Evolutionary conservation across 345 rosid genomes (phyloP), one percentile per base, ranked within the genome.

Genomic region (Eucalyptus leucophloia): DNA sequence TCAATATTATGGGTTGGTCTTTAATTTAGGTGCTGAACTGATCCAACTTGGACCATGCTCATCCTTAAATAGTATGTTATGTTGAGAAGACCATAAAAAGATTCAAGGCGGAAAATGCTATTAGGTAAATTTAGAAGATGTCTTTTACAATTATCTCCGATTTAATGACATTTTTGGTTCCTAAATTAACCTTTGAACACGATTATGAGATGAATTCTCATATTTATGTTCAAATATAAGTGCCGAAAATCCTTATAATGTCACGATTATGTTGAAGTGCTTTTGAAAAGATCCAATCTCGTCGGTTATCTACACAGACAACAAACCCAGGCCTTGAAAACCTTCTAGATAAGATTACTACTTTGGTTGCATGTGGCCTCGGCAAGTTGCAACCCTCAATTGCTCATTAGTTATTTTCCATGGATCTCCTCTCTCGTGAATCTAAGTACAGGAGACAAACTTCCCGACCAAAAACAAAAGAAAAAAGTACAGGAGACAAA

Each of bases 21-120:
- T 53, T 53, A 19, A 0, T 53, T 53, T 53, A 53, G 24, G 24
- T 53, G 0, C 1, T 53, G 56, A 53, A 53, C 0, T 3, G 5
- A 21, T 2, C 5, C 2, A 53, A 8, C 0, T 0, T 2, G 1
- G 0, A 53, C 0, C 2, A 19, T 53, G 11, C 24, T 53, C 26
- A 8, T 53, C 11, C 2, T 0, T 53, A 53, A n/a, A 65, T n/a
- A 15, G 2, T 7, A 65, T 65, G 77, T 15, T 2, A 16, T 4
- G 37, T 65, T 65, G 34, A 60, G 28, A 60, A 3, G 32, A 60
- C 17, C 16, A 60, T 28, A 3, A n/a, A 65, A 14, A 0, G 40
- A n/a, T 65, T 15, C 18, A 65, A n/a, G 40, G 37, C 11, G 0
- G 34, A 1, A 65, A 65, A 1, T n/a, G 37, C 21, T 15, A 65